phyloP scores from a whole-genome alignment of 768 basidiomycete genomes.

The Harrya chromipes region DNA sequence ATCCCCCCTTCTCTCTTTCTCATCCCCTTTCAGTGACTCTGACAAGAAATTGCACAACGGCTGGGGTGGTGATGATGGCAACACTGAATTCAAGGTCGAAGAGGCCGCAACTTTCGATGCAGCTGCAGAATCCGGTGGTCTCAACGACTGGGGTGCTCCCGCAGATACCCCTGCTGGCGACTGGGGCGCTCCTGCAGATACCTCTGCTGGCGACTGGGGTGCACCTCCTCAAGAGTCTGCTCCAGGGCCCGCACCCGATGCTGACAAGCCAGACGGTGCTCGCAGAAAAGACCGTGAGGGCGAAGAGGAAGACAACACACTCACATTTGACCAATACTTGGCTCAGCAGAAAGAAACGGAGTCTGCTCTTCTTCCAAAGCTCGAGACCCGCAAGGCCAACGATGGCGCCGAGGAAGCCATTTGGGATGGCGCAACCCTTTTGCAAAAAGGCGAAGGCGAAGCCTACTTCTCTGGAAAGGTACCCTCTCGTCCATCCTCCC shows the following conservation, averaged over 20 bases:
- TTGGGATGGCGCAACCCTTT: conserved; percentile 69
- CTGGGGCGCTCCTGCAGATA: conserved; percentile 26
- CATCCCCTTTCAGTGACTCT: conserved; percentile 61
- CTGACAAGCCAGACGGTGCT: conserved; percentile 35
- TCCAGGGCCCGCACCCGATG: conserved; percentile 31
- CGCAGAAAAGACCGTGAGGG: conserved; percentile 53
- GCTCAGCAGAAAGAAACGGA: conserved; percentile 74
- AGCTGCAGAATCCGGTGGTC: conserved; percentile 41
- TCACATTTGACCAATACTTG: conserved; percentile 91
- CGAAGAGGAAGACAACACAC: conserved; percentile 90
- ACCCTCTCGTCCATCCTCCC: conserved; percentile 15
- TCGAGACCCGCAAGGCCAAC: conserved; percentile 75
- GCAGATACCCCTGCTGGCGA: conserved; percentile 20
- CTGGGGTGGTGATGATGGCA: conserved; percentile 93
- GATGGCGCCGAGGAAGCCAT: conserved; percentile 68
- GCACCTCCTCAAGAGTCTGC: conserved; percentile 28
- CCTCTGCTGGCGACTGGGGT: conserved; percentile 29
- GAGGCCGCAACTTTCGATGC: conserved; percentile 72
- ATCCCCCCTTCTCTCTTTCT: conserved; percentile 2
- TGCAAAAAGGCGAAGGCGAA: conserved; percentile 64
- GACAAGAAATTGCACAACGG: conserved; percentile 93
- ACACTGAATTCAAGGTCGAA: conserved; percentile 79
- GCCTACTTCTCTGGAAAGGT: conserved; percentile 93
- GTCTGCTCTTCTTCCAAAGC: conserved; percentile 59
- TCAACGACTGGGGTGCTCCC: conserved; percentile 38